These are phyloP conservation scores for Xylaria sp. DNA, from an alignment of 2,329 filamentous ascomycete species.

Conservation along the genomic window DNA sequence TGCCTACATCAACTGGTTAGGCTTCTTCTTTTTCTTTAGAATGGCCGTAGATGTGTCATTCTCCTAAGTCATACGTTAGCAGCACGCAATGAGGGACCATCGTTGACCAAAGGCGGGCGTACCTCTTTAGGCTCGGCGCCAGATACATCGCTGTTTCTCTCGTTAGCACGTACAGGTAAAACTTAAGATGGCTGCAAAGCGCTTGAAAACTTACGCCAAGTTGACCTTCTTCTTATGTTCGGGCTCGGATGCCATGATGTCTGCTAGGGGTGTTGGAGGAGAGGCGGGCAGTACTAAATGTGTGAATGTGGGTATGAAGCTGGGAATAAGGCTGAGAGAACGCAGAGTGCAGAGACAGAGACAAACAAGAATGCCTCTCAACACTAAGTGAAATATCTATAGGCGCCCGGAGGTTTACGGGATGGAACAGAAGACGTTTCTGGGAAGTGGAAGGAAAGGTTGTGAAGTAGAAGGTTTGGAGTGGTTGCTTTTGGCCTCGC, in stretches of 20 bases:
- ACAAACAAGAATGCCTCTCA: conserved; percentile 8
- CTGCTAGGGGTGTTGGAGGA: conserved; percentile 36
- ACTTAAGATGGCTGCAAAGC: conserved; percentile 5
- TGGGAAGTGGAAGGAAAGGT: conserved; percentile 27
- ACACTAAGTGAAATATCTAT: conserved; percentile 19
- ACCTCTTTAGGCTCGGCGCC: conserved; percentile 88
- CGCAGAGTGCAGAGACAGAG: conserved; percentile 2
- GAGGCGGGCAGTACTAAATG: conserved; percentile 6
- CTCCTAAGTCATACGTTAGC: conserved; percentile 63
- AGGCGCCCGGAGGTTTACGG: neutral
- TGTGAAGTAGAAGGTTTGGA: conserved; percentile 30
- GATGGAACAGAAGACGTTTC: conserved; percentile 19
- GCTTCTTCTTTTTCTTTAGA: conserved; percentile 99
- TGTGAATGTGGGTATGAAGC: conserved; percentile 6
- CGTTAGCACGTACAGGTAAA: conserved; percentile 52
- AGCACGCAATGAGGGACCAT: conserved; percentile 35
- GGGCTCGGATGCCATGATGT: conserved; percentile 78
- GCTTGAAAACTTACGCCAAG: conserved; percentile 71
- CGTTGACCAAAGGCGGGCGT: conserved; percentile 58
- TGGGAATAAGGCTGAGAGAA: neutral
- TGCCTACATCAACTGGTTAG: conserved; percentile 91
- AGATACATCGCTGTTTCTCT: conserved; percentile 77
- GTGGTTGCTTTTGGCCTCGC: conserved; percentile 18
- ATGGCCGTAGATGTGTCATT: conserved; percentile 96
- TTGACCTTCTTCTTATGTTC: conserved; percentile 86